phyloP scores from a whole-genome alignment of 257 asterid genomes.

The Rauvolfia tetraphylla region DNA sequence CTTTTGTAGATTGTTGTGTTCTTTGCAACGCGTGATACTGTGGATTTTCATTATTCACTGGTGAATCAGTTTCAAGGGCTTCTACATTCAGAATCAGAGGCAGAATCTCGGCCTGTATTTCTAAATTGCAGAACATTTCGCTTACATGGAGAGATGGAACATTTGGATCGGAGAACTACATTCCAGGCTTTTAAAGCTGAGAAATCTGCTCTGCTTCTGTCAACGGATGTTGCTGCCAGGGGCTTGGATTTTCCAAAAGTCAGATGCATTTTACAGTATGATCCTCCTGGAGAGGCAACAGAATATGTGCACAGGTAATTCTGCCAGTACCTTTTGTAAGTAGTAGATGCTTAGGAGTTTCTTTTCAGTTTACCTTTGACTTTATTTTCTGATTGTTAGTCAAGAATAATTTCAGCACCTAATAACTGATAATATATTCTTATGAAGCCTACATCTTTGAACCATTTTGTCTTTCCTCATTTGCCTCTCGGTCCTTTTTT shows the following conservation, averaged over 20 bases:
- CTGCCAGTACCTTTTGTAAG: not conserved
- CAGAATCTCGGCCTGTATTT: constrained; percentile 46
- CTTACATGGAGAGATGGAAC: constrained; percentile 87
- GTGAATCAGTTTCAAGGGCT: constrained; percentile 59
- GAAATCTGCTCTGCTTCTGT: constrained; percentile 81
- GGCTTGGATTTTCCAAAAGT: constrained; percentile 98
- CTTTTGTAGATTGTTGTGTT: constrained; percentile 74
- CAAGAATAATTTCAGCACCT: not conserved
- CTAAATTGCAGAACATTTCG: constrained; percentile 69
- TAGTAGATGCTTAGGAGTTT: not conserved
- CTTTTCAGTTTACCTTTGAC: not conserved
- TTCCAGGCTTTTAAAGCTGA: constrained; percentile 74
- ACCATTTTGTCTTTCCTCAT: not conserved
- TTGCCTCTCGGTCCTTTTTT: not conserved
- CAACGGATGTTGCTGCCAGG: constrained; percentile 95
- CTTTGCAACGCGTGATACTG: constrained; percentile 94
- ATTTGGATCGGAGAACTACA: constrained; percentile 76
- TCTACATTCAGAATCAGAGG: constrained; percentile 41
- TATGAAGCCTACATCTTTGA: not conserved
- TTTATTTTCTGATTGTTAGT: not conserved
- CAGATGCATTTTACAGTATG: constrained; percentile 90
- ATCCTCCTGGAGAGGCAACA: constrained; percentile 98
- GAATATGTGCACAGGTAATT: constrained; percentile 99
- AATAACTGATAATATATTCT: not conserved
- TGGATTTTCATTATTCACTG: constrained; percentile 82